These are phyloP conservation scores for Hypoxylon sp. DNA, from an alignment of 2,329 filamentous ascomycete genomes.

Conservation along the genomic window DNA sequence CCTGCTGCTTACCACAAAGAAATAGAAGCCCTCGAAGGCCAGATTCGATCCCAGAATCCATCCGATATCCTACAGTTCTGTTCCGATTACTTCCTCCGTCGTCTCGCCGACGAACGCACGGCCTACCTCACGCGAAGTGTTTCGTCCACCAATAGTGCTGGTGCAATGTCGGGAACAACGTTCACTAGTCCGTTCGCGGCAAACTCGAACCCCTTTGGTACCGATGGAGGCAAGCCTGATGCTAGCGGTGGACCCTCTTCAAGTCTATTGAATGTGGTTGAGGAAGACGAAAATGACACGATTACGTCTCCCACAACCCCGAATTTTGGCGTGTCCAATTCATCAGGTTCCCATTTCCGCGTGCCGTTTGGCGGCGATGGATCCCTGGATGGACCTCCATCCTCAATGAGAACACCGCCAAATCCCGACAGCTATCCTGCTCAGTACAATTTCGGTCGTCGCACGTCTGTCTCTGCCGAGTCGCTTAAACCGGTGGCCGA, in stretches of 20 bases:
- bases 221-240: conserved; percentile 57
- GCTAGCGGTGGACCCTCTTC: conserved; percentile 55
- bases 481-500: conserved; percentile 90
- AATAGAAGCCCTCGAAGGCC: conserved; percentile 71
- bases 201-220: conserved; percentile 79
- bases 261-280: conserved; percentile 71
- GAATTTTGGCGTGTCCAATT: conserved; percentile 62
- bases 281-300: conserved; percentile 84
- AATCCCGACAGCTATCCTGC: conserved; percentile 81
- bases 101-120: conserved; percentile 73
- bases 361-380: conserved; percentile 66
- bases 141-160: conserved; percentile 34
- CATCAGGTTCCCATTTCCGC: conserved; percentile 59
- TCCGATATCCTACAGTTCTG: conserved; percentile 77
- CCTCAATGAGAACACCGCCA: conserved; percentile 60
- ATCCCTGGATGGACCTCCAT: conserved; percentile 58
- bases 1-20: conserved; percentile 69
- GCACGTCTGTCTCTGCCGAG: conserved; percentile 96
- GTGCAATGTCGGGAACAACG: conserved; percentile 76
- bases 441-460: conserved; percentile 93
- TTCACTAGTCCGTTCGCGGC: conserved; percentile 80
- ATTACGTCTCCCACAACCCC: conserved; percentile 79
- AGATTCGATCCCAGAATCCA: conserved; percentile 69
- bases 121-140: conserved; percentile 57
- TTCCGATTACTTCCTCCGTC: conserved; percentile 74